These are phyloP conservation scores for Escovopsis weberi DNA, from an alignment of 2,329 filamentous ascomycete species.

Conservation along the genomic window DNA sequence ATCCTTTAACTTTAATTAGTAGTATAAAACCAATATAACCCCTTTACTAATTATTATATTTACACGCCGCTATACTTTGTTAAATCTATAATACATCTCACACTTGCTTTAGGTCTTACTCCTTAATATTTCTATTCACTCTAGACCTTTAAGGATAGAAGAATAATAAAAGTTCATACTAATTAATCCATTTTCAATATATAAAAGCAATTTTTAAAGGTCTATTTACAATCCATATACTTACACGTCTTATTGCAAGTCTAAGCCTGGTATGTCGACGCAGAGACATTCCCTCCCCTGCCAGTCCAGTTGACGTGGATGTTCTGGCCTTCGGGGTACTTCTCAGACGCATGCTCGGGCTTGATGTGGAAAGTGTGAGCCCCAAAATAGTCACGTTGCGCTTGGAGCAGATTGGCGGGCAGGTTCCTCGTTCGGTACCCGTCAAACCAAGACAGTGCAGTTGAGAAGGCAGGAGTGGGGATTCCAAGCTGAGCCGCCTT, in stretches of 20 bases:
- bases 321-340: slow-evolving; percentile 74
- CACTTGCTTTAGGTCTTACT: too few species aligned
- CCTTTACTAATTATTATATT: too few species aligned
- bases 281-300: slow-evolving; percentile 90
- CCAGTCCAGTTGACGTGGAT: slow-evolving; percentile 99
- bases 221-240: too few species aligned
- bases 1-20: too few species aligned
- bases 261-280: slow-evolving; percentile 96
- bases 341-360: slow-evolving; percentile 60
- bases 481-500: slow-evolving; percentile 91
- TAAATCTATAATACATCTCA: too few species aligned
- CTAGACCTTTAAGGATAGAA: too few species aligned
- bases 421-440: slow-evolving; percentile 96
- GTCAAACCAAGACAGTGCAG: slow-evolving; percentile 95
- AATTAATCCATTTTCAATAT: too few species aligned
- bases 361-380: slow-evolving; percentile 83
- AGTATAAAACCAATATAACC: not conserved
- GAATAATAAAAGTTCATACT: too few species aligned
- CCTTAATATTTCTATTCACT: too few species aligned
- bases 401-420: slow-evolving; percentile 95
- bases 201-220: too few species aligned
- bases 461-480: slow-evolving; percentile 91
- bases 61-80: too few species aligned
- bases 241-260: not conserved
- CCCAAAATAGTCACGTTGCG: slow-evolving; percentile 99